Conservation (phyloP, 2,329 filamentous ascomycete genomes). For the Penicillium oxalicum region DNA sequence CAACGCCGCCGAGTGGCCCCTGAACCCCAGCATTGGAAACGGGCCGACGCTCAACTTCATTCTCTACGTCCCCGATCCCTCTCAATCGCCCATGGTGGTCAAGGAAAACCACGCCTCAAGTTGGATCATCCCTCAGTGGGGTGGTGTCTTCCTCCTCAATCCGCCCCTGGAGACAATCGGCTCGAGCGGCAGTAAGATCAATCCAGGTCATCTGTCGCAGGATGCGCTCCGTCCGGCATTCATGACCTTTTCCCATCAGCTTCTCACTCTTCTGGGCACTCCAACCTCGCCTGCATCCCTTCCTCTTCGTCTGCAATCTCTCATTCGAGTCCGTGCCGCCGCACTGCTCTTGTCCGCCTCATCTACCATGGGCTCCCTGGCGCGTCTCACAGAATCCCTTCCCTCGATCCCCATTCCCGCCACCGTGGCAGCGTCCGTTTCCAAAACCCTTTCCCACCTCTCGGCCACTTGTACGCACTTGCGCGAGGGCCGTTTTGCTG, state of each 20-base stretch:
- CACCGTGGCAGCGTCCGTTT: constrained; percentile 78
- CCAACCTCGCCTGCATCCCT: constrained; percentile 72
- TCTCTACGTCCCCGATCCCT: constrained; percentile 73
- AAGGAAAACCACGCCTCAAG: constrained; percentile 60
- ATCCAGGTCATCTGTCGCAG: constrained; percentile 51
- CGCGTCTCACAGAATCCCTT: constrained; percentile 74
- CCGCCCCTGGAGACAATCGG: constrained; percentile 34
- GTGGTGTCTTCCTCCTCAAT: constrained; percentile 66
- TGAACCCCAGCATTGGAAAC: constrained; percentile 86
- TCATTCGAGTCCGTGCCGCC: constrained; percentile 78
- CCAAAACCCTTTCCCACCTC: constrained; percentile 71
- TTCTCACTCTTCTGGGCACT: constrained; percentile 79
- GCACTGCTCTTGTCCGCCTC: constrained; percentile 83
- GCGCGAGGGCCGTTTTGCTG: constrained; percentile 53
- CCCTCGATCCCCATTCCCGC: constrained; percentile 87
- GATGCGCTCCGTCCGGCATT: constrained; percentile 71
- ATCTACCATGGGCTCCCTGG: constrained; percentile 87
- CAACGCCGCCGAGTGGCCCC: constrained; percentile 95
- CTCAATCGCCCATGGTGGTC: constrained; percentile 55
- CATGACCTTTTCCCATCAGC: constrained; percentile 83
- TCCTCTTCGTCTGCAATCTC: constrained; percentile 74
- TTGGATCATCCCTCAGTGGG: constrained; percentile 97
- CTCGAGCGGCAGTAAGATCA: constrained; percentile 28
- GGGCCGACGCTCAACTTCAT: constrained; percentile 96
- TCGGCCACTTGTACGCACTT: constrained; percentile 69